Conservation (phyloP, 2,329 filamentous ascomycete genomes). For the Pseudopithomyces maydicus region DNA sequence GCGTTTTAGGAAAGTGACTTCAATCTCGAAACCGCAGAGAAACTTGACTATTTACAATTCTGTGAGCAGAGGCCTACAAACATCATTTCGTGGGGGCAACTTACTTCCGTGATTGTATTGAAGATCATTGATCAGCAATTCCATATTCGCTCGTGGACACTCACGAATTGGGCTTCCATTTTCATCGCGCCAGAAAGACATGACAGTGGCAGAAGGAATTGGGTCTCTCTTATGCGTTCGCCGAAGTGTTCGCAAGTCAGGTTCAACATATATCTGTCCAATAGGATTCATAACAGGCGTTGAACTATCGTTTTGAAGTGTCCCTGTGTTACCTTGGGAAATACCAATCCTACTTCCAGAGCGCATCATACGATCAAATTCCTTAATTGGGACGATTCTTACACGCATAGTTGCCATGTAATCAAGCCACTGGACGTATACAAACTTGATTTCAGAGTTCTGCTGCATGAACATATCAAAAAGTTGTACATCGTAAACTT, state of each 20-base stretch:
- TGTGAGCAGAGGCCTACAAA: neutral
- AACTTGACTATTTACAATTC: conserved; percentile 53
- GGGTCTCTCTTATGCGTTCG: conserved; percentile 53
- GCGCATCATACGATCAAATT: conserved; percentile 45
- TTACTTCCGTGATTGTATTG: conserved; percentile 51
- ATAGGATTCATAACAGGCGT: conserved; percentile 61
- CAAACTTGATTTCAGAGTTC: conserved; percentile 63
- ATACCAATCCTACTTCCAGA: conserved; percentile 59
- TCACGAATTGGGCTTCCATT: conserved; percentile 57
- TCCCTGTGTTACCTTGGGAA: conserved; percentile 66
- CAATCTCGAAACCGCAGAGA: conserved; percentile 79
- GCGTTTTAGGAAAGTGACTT: conserved; percentile 72
- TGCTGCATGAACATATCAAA: conserved; percentile 56
- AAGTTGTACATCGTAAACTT: conserved; percentile 44
- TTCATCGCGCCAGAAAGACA: conserved; percentile 67
- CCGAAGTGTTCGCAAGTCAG: conserved; percentile 68
- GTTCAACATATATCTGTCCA: conserved; percentile 69
- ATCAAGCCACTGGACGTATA: conserved; percentile 79
- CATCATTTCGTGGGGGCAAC: neutral
- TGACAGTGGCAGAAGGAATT: conserved; percentile 65
- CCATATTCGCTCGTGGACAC: conserved; percentile 63
- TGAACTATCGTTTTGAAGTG: conserved; percentile 69
- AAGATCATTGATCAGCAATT: conserved; percentile 58
- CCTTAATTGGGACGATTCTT: conserved; percentile 67
- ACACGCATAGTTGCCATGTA: conserved; percentile 72